phyloP scores from a whole-genome alignment of 805 yeast species.

The Isabelozyma pseudorhagii region DNA sequence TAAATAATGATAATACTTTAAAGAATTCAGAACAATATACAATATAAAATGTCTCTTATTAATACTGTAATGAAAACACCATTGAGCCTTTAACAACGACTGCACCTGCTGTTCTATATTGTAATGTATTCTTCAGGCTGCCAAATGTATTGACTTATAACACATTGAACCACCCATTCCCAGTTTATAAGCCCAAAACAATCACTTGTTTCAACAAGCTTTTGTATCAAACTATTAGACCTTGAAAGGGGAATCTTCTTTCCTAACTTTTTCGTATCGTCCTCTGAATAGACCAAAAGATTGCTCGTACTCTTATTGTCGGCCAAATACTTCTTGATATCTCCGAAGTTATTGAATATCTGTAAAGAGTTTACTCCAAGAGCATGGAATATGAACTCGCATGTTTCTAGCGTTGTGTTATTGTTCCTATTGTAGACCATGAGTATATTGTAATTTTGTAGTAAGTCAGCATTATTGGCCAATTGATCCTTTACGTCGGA shows the following conservation, averaged over 20 bases:
- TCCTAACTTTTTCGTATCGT: background rate
- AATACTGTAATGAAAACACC: background rate
- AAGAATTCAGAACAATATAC: background rate
- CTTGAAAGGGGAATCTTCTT: background rate
- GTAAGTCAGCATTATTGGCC: slow-evolving; percentile 31
- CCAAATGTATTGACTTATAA: slow-evolving; percentile 41
- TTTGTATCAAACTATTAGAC: background rate
- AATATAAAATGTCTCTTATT: background rate
- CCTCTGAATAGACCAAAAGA: background rate
- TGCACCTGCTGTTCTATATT: background rate
- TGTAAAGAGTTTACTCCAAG: slow-evolving; percentile 38
- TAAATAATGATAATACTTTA: background rate
- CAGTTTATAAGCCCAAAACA: slow-evolving; percentile 40
- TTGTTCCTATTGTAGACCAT: slow-evolving; percentile 27
- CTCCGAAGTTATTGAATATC: slow-evolving; percentile 5
- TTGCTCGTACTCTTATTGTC: background rate
- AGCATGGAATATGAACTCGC: slow-evolving; percentile 43
- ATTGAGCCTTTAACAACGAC: too few relatives aligned
- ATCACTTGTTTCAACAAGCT: background rate
- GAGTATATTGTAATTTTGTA: slow-evolving; percentile 31
- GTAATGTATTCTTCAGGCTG: slow-evolving; percentile 9
- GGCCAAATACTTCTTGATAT: slow-evolving; percentile 3
- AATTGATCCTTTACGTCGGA: slow-evolving; percentile 36
- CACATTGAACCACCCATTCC: slow-evolving; percentile 70
- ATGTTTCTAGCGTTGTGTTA: slow-evolving; percentile 27